Evolutionary conservation across 495 filamentous ascomycete genomes (phyloP), one percentile per base, ranked within the genome.

Genomic region (Xeromyces bisporus): DNA sequence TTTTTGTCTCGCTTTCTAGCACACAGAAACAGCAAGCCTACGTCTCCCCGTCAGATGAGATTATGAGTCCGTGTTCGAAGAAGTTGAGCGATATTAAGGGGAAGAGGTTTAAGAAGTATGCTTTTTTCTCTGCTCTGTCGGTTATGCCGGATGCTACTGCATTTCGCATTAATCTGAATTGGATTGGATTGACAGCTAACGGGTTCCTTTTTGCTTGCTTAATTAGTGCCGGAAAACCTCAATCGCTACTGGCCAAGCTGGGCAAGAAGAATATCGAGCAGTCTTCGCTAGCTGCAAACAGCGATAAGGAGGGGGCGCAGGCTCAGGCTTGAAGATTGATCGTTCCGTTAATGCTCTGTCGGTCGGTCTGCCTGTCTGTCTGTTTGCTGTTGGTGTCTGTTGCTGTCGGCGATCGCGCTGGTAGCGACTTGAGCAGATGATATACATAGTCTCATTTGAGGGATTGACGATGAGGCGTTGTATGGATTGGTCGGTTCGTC

Each of bases 1-100:
- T 7, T 21, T 20, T 15, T 15, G n/a, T n/a, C n/a, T n/a, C n/a
- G n/a, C n/a, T n/a, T n/a, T n/a, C n/a, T 23, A 6, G 21, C 23
- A 11, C 31, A 13, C 28, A 17, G 7, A 17, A 12, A 1, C 60
- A 72, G 33, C 68, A 72, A 44, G 57, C 67, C 35, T 94, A 91
- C 57, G 61, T 93, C 47, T 89, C 80, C n/a, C 86, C 86, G 0
- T 89, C 81, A 7, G 86, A 94, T 47, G 77, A 72, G 49, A 82
- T 94, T 56, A 77, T 91, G 77, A 84, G 77, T 37, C 86, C 86
- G 10, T 86, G 82, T 54, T 85, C 81, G n/a, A 76, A 80, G 56
- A 94, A 94, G 57, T 56, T 94, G 43, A 77, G 63, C 31, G 75
- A 79, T 28, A 71, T 86, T 49, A 83, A 84, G 61, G 77, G 70